Base-by-base conservation (phyloP, 2,329 filamentous ascomycete species). In the Trichoderma pleuroti region DNA sequence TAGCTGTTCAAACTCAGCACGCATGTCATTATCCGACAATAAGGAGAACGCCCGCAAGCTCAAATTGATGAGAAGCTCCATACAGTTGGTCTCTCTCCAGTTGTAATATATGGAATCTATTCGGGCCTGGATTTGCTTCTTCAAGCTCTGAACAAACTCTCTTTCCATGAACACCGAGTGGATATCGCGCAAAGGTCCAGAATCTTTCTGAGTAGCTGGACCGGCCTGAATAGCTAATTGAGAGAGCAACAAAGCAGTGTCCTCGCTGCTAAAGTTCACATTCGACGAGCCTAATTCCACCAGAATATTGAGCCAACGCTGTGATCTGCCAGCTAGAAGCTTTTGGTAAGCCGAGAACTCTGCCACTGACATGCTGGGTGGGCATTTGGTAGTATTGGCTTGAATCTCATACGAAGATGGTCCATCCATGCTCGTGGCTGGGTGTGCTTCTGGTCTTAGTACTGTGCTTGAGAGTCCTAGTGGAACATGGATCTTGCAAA, bases 21-120 rank as follows among this genome's bases (percentile, higher is more conserved):
- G 69, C 8, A 75, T 74, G 1, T 69, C 57, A 0, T 7, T 42
- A 2, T 46, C 49, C 4, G 60, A 39, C 24, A 32, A 42, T 5
- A 72, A 16, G 70, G 74, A 36, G 65, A 75, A 82, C 1, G 77
- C 74, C 2, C 86, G 83, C 0, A 88, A 75, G 0, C 81, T 74
- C 0, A 92, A 73, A 0, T 82, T 86, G 6, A 91, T 82, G 2
- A 91, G 68, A 0, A 85, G 81, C 5, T 88, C 84, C 88, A 92
- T 91, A 16, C 83, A 82, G 65, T 86, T 77, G 0, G 79, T 80
- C 72, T 92, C 90, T 0, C 88, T 82, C 86, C 88, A 91, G 57
- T 88, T 92, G 0, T 80, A 77, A 0, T 77, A 75, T 9, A 92
- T 84, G 0, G 77, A 75, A 0, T 80, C 75, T 0, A 92, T 70